These are phyloP conservation scores for Mrakia blollopis DNA, from an alignment of 768 basidiomycete species.

Conservation along the genomic window DNA sequence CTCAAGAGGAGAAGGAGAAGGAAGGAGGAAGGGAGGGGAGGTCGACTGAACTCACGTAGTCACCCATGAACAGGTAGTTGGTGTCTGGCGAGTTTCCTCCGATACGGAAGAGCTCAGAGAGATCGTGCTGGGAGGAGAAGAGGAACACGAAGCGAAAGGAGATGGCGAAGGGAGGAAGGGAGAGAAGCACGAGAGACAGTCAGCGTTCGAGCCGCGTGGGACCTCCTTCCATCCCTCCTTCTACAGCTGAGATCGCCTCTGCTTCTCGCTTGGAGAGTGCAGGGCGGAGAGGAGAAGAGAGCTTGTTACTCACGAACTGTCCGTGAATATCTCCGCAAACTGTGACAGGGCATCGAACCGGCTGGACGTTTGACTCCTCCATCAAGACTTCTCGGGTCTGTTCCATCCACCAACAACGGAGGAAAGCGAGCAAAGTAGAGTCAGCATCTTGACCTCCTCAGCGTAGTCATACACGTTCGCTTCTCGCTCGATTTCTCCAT, in stretches of 20 bases:
- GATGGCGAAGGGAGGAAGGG: background rate
- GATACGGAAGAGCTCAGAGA: constrained; percentile 96
- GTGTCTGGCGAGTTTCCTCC: constrained; percentile 98
- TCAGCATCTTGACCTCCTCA: background rate
- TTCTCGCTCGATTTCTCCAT: too few relatives aligned
- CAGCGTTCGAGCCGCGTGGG: background rate
- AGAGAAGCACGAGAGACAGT: background rate
- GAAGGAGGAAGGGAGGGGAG: background rate
- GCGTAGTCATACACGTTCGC: background rate
- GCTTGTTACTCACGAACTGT: constrained; percentile 77
- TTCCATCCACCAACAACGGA: background rate
- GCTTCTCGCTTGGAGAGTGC: background rate
- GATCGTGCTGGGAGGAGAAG: constrained; percentile 72
- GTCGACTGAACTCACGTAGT: constrained; percentile 57
- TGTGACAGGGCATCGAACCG: constrained; percentile 95
- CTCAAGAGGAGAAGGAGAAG: background rate
- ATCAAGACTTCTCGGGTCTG: constrained; percentile 97
- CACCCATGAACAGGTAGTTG: constrained; percentile 99
- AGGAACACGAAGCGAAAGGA: background rate
- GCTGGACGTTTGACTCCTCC: constrained; percentile 99
- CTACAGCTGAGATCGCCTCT: background rate
- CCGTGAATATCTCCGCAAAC: constrained; percentile 99
- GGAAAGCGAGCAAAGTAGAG: constrained; percentile 14
- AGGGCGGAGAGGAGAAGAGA: background rate
- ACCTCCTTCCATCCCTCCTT: background rate